These are phyloP conservation scores for Aciculosporium take DNA, from an alignment of 2,329 filamentous ascomycete genomes.

Conservation along the genomic window DNA sequence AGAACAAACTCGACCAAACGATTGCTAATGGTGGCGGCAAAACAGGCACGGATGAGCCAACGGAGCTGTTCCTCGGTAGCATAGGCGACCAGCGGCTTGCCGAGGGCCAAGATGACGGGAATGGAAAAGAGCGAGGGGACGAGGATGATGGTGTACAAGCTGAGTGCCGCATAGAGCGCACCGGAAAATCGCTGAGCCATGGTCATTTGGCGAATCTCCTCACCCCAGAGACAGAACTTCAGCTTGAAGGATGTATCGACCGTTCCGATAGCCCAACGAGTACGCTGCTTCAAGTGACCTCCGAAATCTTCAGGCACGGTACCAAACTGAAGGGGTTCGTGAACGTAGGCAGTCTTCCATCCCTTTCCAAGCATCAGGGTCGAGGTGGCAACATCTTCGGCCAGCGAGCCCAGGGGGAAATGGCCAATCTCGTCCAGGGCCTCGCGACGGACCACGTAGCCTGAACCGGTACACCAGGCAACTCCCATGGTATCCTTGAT, in stretches of 20 bases:
- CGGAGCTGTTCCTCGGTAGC: constrained; percentile 37
- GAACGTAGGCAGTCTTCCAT: constrained; percentile 47
- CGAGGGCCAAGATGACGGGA: constrained; percentile 42
- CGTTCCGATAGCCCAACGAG: constrained; percentile 40
- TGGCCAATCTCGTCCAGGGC: constrained; percentile 48
- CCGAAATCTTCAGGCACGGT: constrained; percentile 42
- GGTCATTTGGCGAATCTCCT: constrained; percentile 37
- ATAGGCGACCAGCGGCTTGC: constrained; percentile 43
- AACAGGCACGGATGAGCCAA: constrained; percentile 43
- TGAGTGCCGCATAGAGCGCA: constrained; percentile 41
- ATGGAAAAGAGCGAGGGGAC: constrained; percentile 42
- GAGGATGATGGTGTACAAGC: constrained; percentile 41
- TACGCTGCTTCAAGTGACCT: constrained; percentile 42
- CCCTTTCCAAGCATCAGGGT: constrained; percentile 43
- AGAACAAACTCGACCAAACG: constrained; percentile 43
- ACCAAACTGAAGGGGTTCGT: constrained; percentile 46
- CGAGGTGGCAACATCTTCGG: constrained; percentile 47
- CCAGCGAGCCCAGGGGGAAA: constrained; percentile 44
- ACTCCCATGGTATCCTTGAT: constrained; percentile 37
- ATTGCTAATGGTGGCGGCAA: constrained; percentile 34
- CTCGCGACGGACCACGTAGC: constrained; percentile 43
- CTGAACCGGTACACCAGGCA: constrained; percentile 52
- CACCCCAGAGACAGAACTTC: constrained; percentile 43
- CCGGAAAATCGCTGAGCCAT: constrained; percentile 43
- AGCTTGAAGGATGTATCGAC: constrained; percentile 46